Conservation (phyloP, 257 asterid species). For the Coffea canephora region DNA sequence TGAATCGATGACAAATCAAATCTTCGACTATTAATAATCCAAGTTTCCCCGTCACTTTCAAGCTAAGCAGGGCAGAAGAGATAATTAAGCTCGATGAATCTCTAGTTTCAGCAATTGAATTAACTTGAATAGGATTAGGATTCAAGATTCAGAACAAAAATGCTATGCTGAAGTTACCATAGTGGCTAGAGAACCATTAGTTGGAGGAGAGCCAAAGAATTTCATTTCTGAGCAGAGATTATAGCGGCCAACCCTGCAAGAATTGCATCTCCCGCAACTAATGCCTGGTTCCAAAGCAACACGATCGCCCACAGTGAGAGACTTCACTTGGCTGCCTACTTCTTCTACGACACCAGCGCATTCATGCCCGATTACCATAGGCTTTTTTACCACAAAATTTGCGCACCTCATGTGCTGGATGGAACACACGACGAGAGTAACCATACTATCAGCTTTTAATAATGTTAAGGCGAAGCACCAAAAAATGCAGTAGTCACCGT, state of each 20-base stretch:
- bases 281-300: conserved; percentile 92
- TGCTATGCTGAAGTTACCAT: conserved; percentile 40
- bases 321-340: conserved; percentile 66
- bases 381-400: conserved; percentile 76
- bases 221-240: conserved; percentile 93
- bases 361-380: conserved; percentile 97
- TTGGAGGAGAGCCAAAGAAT: conserved; percentile 89
- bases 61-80: not conserved
- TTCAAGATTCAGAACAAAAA: no score
- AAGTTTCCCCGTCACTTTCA: not conserved
- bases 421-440: no score
- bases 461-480: not conserved
- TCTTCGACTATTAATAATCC: not conserved
- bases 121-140: not conserved
- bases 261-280: conserved; percentile 70
- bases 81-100: not conserved
- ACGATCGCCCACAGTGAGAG: conserved; percentile 65
- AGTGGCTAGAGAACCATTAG: conserved; percentile 91
- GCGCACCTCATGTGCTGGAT: conserved; percentile 69
- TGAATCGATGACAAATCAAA: not conserved
- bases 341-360: conserved; percentile 89
- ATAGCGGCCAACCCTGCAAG: conserved; percentile 79
- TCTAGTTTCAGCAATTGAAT: not conserved
- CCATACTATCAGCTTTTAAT: no score
- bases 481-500: not conserved